Evolutionary conservation across 805 yeast species (phyloP), one percentile per base, ranked within the genome.

Genomic region (Candida sanyiensis): DNA sequence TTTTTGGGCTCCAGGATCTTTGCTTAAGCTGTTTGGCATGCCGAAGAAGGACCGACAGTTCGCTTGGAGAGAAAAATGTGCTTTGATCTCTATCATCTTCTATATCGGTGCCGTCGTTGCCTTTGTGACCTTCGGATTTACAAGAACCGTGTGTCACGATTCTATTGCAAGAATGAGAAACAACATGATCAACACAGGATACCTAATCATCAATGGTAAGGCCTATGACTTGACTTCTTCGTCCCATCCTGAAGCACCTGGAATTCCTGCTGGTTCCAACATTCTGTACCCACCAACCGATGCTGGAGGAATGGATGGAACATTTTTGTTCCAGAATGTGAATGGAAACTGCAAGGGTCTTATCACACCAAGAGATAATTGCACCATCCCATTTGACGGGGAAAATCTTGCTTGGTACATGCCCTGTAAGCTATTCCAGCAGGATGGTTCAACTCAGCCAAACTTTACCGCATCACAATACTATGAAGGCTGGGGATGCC

Each of bases 11-110:
- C 95, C 97, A 1, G 74, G 82, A 3, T 80, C 88, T 0, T 46
- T 87, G 24, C 62, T 88, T 51, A 65, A 64, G 31, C 59, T 84
- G 31, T 83, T 77, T 61, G 97, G 97, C 3, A 72, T 90, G 72
- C 72, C 73, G 24, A 77, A 83, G 16, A 76, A 77, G 49, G 89
- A 80, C 31, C 76, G 95, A 43, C 97, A 89, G 57, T 77, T 78
- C 68, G 97, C 97, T 0, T 93, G 98, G 98, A 74, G 98, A 55
- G 98, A 93, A 56, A 90, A 90, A 56, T 83, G 89, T 39, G 97
- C 87, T 2, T 69, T 93, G 31, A 68, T 90, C 31, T 72, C 93
- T 1, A 70, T 88, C 39, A 88, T 90, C 50, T 47, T 82, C 15
- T 72, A 73, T 49, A 63, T 84, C 33, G 97, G 93, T 39, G 77